Base-by-base conservation (phyloP, 805 yeast species). In the Lipomyces starkeyi region DNA sequence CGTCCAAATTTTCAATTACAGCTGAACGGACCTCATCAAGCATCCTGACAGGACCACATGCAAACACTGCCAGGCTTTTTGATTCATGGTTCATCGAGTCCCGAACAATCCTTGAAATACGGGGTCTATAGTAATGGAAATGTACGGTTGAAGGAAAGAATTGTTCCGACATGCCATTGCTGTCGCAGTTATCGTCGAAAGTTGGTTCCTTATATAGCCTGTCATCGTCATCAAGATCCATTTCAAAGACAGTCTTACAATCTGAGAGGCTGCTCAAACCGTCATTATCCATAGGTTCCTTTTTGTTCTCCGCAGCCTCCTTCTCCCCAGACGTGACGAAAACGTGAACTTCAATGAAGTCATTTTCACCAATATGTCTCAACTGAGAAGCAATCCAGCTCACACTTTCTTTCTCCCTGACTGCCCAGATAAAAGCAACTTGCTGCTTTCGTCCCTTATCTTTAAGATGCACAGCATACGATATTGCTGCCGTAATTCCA, bases 31-130 rank as follows among this genome's bases (percentile, higher is more conserved):
- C 68, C 2, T 79, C 79, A 75, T 90, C 94, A 73, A 83, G 87
- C 82, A 87, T 83, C 1, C 75, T 65, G 37, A 87, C 83, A 61
- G 88, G 90, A 3, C 92, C 92, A 79, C 92, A 88, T 1, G 86
- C 82, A 35, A 87, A 80, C 56, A 87, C 83, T 0, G 85, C 85
- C 52, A 84, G 77, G 20, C 87, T 79, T 0, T 85, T 83, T 3
- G 73, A 60, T 2, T 83, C 77, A 47, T 78, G 78, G 7, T 77
- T 62, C n/a, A 62, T 37, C 22, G 59, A 11, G 9, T 49, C 17
- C 34, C 80, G 74, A 64, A 83, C 78, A 4, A 87, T 64, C 2
- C 74, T 73, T 0, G 77, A 77, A 55, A 87, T 67, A 61, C 80
- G 74, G 0, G 91, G 91, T 71, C 90, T 80, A 32, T 69, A 57